Evolutionary conservation across 768 basidiomycete species (phyloP), one percentile per base, ranked within the genome.

Genomic region (Pleurotus tuber-regium): DNA sequence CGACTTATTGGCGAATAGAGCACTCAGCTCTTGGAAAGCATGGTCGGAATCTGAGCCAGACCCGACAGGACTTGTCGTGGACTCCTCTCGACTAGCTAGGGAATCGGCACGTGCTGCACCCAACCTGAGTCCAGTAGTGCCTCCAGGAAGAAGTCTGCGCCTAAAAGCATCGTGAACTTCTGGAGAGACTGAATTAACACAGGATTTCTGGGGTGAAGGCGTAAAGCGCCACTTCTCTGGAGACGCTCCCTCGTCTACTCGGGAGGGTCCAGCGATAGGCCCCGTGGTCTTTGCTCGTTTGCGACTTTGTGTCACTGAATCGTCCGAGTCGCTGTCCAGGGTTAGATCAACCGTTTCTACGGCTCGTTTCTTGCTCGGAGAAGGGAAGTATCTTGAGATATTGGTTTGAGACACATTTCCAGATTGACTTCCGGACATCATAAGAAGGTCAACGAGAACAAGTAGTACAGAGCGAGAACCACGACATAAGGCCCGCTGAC

Each of bases 221-320:
- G 69, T 68, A 56, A 76, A 82, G 12, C 76, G 68, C 77, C 77
- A 83, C 54, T 66, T 70, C 30, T 75, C 70, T 4, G 64, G 65
- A 10, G 61, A 46, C 2, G 35, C n/a, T 14, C 35, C 21, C 7
- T 14, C 14, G 10, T n/a, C 35, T 14, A 10, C 12, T 2, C 35
- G 2, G n/a, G 2, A 19, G 35, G 35, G 21, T 2, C 31, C 31
- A 4, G 35, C n/a, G 12, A 9, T 31, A n/a, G 46, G 18, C 4
- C 23, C 46, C 11, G 10, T 35, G 1, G 18, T 31, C 46, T 35
- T 25, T 19, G 30, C 29, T 8, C 29, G 14, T 19, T 24, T 23
- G 12, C 8, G 12, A 33, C 6, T 35, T 14, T 21, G 29, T 9
- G 18, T 29, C 3, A 28, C 21, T 2, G 44, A 18, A 33, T 33